Evolutionary conservation across 2,329 filamentous ascomycete species (phyloP), one percentile per base, ranked within the genome.

Genomic region (Pseudogymnoascus sp.): DNA sequence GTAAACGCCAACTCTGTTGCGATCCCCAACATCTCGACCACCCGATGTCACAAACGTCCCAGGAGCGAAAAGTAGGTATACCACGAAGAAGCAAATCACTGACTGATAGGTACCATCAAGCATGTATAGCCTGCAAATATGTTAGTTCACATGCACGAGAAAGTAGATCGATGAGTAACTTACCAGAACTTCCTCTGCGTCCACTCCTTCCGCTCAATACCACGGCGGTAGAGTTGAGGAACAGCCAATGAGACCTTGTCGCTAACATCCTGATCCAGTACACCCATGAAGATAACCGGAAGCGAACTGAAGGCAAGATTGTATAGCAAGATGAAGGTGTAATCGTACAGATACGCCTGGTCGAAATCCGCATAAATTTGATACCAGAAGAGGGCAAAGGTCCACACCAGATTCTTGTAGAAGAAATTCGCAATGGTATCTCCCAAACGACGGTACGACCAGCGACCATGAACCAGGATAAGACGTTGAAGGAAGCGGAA

Each of bases 351-450:
- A 74, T 97, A 97, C 53, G 93, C 93, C 75, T 93, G 92, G 78
- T 99, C 95, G 75, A 96, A 97, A 77, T 96, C 89, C 80, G 90
- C 91, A 77, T 89, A 99, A 62, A 96, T 91, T 74, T 96, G 92
- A 77, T 90, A 99, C 93, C 93, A 97, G 82, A 97, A 97, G 64
- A 99, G 89, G 46, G 89, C 85, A 73, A 97, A 93, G 0, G 91
- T 95, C 95, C 95, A 99, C 61, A 97, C 89, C 77, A 99, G 89
- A 79, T 97, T 99, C 88, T 99, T 99, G 85, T 97, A 99, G 81
- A 99, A 99, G 82, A 99, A 99, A 76, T 99, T 99, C 75, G 92
- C 91, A 71, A 96, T 97, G 56, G 88, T 90, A 79, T 99, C 95
- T 31, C 89, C 91, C 74, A 99, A 79, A 70, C 95, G 87, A 62